Evolutionary conservation across 345 rosid species (phyloP), one percentile per base, ranked within the genome.

Genomic region (Heritiera fomes): DNA sequence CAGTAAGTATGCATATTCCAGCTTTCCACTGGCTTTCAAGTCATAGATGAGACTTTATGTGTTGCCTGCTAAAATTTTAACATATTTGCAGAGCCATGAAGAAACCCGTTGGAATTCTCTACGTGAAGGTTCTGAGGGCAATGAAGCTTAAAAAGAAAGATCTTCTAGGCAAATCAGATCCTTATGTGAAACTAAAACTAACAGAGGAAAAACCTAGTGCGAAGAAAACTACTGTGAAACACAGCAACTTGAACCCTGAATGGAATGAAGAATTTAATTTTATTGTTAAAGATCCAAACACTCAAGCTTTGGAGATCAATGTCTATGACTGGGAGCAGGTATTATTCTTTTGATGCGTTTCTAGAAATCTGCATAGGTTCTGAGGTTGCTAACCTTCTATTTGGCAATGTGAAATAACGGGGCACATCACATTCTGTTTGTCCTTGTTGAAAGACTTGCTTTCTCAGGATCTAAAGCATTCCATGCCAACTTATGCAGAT

Each of bases 301-400:
- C 88, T 73, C 95, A 96, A 84, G 88, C 83, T 40, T 45, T 96
- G 52, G 91, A 86, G 75, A 79, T 94, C 58, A 82, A 78, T 61
- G 91, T 94, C 63, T 94, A 86, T 83, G 98, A 96, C 53, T 96
- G 97, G 99, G 98, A 96, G 75, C 92, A 96, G 98, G 98, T 93
- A 85, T 38, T 30, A 8, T 62, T 46, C 2, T 41, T 73, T 18
- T 13, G 4, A 41, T 67, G 46, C 8, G 8, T 49, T 45, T 23
- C 28, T 23, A 23, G 28, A 23, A 23, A 23, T 23, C 28, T 23
- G 28, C 28, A 23, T 23, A 23, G 38, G 38, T 34, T 34, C 38
- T 34, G 38, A 34, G 38, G 38, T 34, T 34, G 3, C 38, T 34
- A 47, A 49, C 55, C 17, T 67, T 77, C 5, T 14, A 56, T 18